phyloP scores from a whole-genome alignment of 169 alveolate species.

The Plasmodium falciparum region DNA sequence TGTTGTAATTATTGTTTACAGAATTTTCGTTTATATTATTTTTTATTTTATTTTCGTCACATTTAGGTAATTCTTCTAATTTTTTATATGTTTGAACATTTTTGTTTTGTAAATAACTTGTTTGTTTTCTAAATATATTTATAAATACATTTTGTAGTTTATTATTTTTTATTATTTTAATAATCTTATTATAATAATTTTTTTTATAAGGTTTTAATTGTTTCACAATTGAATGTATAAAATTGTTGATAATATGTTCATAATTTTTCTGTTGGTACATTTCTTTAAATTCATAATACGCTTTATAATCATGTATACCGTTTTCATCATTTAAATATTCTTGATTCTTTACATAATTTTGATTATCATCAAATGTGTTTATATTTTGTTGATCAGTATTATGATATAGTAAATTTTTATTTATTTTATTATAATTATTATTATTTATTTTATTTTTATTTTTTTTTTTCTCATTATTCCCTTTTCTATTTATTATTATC shows the following conservation, averaged over 20 bases:
- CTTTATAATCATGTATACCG: no score
- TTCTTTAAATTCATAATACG: not conserved
- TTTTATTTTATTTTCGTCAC: not conserved
- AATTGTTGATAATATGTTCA: not conserved
- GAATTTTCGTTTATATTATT: not conserved
- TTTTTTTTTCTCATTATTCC: no score
- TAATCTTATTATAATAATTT: constrained; percentile 47
- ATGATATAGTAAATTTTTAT: no score
- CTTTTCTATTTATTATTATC: no score
- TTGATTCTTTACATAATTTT: no score
- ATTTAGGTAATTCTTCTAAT: not conserved
- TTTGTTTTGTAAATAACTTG: not conserved
- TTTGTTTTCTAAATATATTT: not conserved
- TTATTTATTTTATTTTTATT: no score
- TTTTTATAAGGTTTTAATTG: constrained; percentile 45
- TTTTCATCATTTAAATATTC: no score
- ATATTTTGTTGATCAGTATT: no score
- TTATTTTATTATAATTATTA: no score
- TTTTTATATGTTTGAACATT: not conserved
- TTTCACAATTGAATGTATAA: constrained; percentile 56
- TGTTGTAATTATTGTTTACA: not conserved
- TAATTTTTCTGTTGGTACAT: not conserved
- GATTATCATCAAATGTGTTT: no score
- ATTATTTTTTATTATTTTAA: constrained; percentile 1
- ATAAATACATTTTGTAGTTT: constrained; percentile 11